Evolutionary conservation across 768 basidiomycete genomes (phyloP), one percentile per base, ranked within the genome.

Genomic region (Boletus sp.): DNA sequence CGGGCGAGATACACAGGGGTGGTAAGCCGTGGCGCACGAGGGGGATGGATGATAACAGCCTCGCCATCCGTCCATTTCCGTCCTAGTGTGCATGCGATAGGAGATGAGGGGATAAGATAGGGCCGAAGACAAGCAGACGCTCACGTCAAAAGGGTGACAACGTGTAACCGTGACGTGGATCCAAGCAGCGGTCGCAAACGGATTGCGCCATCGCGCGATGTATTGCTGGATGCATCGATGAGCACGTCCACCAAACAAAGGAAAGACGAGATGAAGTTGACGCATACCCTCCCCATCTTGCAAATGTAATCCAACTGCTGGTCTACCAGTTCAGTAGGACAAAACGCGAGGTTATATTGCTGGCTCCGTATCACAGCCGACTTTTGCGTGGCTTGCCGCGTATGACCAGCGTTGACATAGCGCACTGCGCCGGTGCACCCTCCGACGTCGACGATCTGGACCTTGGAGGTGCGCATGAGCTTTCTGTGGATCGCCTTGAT

Each of bases 151-250:
- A 0, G 72, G 72, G 35, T 75, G 72, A 48, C 72, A 75, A 2
- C 71, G 64, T 17, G 68, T 72, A 46, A 73, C 64, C 3, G 73
- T 70, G 7, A 73, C 64, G 28, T 73, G 72, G 11, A 73, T 53
- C 72, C 72, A 73, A 8, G 72, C 70, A 11, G 73, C 71, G 2
- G 73, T 72, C 14, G 73, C 72, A 47, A 73, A 75, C 10, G 72
- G 72, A 52, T 75, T 73, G 17, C 73, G 65, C 73, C 72, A 75
- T 39, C 68, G 65, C 4, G 70, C 71, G 45, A 73, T 70, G 53
- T 73, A 75, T 73, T 75, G 73, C 72, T 75, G 15, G 1, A 32
- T 3, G 8, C 12, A 5, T 33, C 29, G 11, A 37, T 28, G 17
- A 52, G 50, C 14, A 37, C 24, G 6, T 39, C 40, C 28, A 44